Evolutionary conservation across 2,329 filamentous ascomycete species (phyloP).

Genomic region (Colletotrichum spinosum): DNA sequence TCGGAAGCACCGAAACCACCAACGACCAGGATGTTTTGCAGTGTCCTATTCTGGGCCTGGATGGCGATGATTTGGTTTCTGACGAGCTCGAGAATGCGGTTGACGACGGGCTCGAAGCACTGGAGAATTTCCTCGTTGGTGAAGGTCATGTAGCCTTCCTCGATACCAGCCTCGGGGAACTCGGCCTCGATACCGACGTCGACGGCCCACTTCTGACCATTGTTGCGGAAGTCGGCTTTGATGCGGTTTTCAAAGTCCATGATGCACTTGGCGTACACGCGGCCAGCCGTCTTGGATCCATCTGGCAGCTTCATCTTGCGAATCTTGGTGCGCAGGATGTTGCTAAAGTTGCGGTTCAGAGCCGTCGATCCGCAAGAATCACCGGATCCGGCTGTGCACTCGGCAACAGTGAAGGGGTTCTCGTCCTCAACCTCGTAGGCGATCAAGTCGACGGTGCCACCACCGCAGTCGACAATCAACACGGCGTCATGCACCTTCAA

Average conservation of each 20-base stretch:
- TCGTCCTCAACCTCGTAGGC: slow-evolving; percentile 99
- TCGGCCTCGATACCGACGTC: slow-evolving; percentile 99
- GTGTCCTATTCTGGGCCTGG: slow-evolving; percentile 91
- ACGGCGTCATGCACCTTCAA: slow-evolving; percentile 99
- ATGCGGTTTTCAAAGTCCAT: slow-evolving; percentile 99
- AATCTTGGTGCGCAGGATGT: slow-evolving; percentile 97
- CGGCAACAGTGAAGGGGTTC: slow-evolving; percentile 94
- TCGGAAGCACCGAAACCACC: slow-evolving; percentile 98
- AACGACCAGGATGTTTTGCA: slow-evolving; percentile 97
- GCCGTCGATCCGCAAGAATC: slow-evolving; percentile 99
- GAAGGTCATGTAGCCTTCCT: slow-evolving; percentile 99
- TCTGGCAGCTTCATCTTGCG: slow-evolving; percentile 99
- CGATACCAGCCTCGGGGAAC: slow-evolving; percentile 96
- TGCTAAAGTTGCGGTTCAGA: slow-evolving; percentile 97
- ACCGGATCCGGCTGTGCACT: slow-evolving; percentile 96
- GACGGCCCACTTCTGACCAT: slow-evolving; percentile 98
- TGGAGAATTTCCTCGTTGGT: slow-evolving; percentile 99
- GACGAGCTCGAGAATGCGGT: slow-evolving; percentile 94
- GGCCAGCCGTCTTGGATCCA: slow-evolving; percentile 95
- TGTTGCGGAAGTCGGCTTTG: slow-evolving; percentile 99
- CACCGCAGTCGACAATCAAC: slow-evolving; percentile 96
- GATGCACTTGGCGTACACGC: slow-evolving; percentile 98
- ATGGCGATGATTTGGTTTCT: slow-evolving; percentile 99
- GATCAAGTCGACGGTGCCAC: slow-evolving; percentile 98
- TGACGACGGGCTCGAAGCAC: slow-evolving; percentile 98